Base-by-base conservation (phyloP, 768 basidiomycete species). In the Grammothele lineata region DNA sequence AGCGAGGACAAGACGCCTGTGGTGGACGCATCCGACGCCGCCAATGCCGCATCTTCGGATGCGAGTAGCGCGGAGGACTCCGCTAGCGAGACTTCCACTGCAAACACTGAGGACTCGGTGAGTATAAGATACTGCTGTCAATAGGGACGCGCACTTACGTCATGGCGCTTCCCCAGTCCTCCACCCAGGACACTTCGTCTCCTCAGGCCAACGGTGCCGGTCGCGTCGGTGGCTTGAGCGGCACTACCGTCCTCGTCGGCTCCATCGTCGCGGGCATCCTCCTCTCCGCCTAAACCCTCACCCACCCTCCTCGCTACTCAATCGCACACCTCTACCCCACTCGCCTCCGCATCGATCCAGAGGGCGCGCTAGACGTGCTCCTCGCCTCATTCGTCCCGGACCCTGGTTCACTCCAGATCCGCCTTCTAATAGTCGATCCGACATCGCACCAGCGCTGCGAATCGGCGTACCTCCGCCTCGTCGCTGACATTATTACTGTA, bases 281-380 rank as follows among this genome's bases (percentile, higher is more conserved):
- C 6, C 34, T 52, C 36, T 18, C 19, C 12, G 40, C 41, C 30
- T 51, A 26, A 35, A 32, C 17, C 15, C 17, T 12, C 26, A 9
- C 8, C 14, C 27, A 14, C 7, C 27, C 27, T 14, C 27, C 8
- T 30, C 27, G 7, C 27, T 14, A 7, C 8, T 30, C 27, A 7
- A 7, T 30, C 27, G 27, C n/a, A n/a, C n/a, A n/a, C 40, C 27
- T 18, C 40, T 17, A 24, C 42, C 19, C 7, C 19, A 17, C 18
- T 4, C 30, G 15, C 42, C 11, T 26, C 22, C 24, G 22, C 22
- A 43, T 42, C 12, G 18, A 14, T 40, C 38, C 40, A 12, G 9
- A 6, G 17, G 21, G 30, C 36, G 21, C 51, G 51, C 51, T 47
- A 52, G 51, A 17, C 51, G 46, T 37, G 32, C 45, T 17, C 14